Percentiles rank a stretch among this genome's conserved stretches.
Conservation (phyloP, 495 filamentous ascomycete genomes). For the Cercophora newfieldiana region DNA sequence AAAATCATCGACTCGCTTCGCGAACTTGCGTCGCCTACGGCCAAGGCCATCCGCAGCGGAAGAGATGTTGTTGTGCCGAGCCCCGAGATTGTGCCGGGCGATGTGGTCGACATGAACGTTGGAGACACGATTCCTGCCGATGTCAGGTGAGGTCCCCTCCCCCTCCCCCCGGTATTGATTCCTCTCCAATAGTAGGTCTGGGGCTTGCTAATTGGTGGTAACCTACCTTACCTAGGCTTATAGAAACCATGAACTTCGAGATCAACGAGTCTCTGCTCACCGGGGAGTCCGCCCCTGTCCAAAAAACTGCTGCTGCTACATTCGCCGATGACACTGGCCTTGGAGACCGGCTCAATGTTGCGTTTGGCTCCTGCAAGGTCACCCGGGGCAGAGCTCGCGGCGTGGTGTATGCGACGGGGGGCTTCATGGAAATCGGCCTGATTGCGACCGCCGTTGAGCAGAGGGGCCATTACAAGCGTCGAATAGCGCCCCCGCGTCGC, state of each 20-base stretch:
- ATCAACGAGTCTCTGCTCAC: conserved; percentile 54
- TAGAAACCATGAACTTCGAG: conserved; percentile 66
- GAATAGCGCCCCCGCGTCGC: no score
- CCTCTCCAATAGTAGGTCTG: no score
- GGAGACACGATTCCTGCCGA: conserved; percentile 73
- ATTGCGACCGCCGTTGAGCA: neutral
- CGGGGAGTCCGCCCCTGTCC: conserved; percentile 58
- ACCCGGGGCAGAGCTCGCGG: conserved; percentile 52
- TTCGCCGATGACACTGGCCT: conserved; percentile 40
- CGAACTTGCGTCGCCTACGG: no score
- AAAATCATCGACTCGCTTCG: no score
- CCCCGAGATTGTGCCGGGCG: conserved; percentile 55
- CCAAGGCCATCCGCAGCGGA: no score
- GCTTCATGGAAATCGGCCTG: neutral
- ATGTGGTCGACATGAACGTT: conserved; percentile 65
- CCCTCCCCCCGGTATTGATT: no score
- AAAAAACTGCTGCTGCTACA: conserved; percentile 40
- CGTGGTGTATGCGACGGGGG: neutral
- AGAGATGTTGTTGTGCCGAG: no score
- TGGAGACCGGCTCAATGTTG: conserved; percentile 58
- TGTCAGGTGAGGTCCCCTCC: no score
- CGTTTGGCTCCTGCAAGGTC: conserved; percentile 55
- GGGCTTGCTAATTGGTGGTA: no score
- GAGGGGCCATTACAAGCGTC: neutral
- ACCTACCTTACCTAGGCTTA: no score